phyloP scores from a whole-genome alignment of 2,329 filamentous ascomycete genomes.

The Periglandula ipomoeae region DNA sequence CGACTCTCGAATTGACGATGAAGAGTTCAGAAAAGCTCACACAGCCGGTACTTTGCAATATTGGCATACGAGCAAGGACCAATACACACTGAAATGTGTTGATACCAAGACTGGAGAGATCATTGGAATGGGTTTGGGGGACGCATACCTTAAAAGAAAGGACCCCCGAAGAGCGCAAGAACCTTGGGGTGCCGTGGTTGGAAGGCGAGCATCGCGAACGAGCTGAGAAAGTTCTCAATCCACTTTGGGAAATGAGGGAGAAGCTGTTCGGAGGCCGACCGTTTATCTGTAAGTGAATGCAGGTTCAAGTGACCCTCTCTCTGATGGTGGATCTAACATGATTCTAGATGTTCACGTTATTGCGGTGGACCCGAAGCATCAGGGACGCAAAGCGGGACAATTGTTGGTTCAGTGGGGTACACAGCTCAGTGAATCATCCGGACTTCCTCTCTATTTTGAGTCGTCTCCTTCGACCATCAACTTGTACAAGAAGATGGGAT shows the following conservation, averaged over 20 bases:
- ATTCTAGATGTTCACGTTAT: no score
- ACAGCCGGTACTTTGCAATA: slow-evolving; percentile 29
- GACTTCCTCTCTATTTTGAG: slow-evolving; percentile 37
- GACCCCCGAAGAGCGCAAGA: slow-evolving; percentile 31
- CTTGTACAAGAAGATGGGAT: slow-evolving; percentile 38
- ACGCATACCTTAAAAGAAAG: slow-evolving; percentile 29
- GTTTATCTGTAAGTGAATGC: slow-evolving; percentile 35
- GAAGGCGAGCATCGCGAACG: slow-evolving; percentile 32
- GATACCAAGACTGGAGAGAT: slow-evolving; percentile 33
- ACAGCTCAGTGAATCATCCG: slow-evolving; percentile 24
- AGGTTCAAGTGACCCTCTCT: slow-evolving; percentile 20
- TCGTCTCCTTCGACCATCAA: slow-evolving; percentile 30
- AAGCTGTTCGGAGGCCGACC: slow-evolving; percentile 28
- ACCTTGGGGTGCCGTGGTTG: slow-evolving; percentile 36
- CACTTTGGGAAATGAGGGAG: slow-evolving; percentile 32
- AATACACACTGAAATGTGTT: slow-evolving; percentile 40
- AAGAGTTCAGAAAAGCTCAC: slow-evolving; percentile 35
- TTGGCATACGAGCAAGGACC: slow-evolving; percentile 28
- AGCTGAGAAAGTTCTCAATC: slow-evolving; percentile 32
- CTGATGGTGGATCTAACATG: no score
- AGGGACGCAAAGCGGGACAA: no score
- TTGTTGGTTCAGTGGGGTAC: slow-evolving; percentile 33
- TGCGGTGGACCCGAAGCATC: no score
- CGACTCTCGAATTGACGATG: no score
- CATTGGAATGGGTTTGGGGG: slow-evolving; percentile 37